phyloP scores from a whole-genome alignment of 306 rosid genomes.

The Begonia peltatifolia region DNA sequence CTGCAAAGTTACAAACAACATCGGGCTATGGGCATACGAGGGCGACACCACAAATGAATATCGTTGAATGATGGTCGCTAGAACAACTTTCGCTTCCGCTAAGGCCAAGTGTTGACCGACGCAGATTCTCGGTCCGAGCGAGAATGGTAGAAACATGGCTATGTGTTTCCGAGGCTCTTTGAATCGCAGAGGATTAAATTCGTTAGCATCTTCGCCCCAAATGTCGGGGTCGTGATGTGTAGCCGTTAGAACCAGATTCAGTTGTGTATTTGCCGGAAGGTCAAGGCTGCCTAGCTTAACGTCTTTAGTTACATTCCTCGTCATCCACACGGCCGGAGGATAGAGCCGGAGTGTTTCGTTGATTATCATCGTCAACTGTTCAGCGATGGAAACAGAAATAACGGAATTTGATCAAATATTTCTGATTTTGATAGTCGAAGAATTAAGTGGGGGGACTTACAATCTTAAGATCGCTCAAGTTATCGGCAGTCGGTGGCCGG shows the following conservation, averaged over 20 bases:
- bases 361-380: slow-evolving; percentile 43
- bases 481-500: slow-evolving; percentile 22
- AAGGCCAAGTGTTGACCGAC: slow-evolving; percentile 53
- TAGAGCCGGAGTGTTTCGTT: slow-evolving; percentile 64
- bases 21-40: slow-evolving; percentile 35
- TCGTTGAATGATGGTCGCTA: slow-evolving; percentile 29
- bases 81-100: slow-evolving; percentile 35
- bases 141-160: slow-evolving; percentile 49
- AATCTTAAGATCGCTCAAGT: slow-evolving; percentile 42
- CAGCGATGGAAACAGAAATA: neutral
- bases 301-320: slow-evolving; percentile 28
- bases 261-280: slow-evolving; percentile 49
- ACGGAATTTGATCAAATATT: too few species aligned
- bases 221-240: slow-evolving; percentile 45
- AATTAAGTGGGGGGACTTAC: slow-evolving; percentile 21
- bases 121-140: slow-evolving; percentile 45
- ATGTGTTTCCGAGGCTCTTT: slow-evolving; percentile 40
- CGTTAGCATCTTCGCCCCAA: slow-evolving; percentile 64
- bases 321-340: slow-evolving; percentile 35
- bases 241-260: slow-evolving; percentile 34
- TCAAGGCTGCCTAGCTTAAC: slow-evolving; percentile 35
- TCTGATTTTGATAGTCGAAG: too few species aligned
- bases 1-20: slow-evolving; percentile 18
- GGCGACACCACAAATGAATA: slow-evolving; percentile 33
- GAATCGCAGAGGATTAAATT: slow-evolving; percentile 53